Evolutionary conservation across 257 asterid species (phyloP), one percentile per base, ranked within the genome.

Genomic region (Sherardia arvensis): DNA sequence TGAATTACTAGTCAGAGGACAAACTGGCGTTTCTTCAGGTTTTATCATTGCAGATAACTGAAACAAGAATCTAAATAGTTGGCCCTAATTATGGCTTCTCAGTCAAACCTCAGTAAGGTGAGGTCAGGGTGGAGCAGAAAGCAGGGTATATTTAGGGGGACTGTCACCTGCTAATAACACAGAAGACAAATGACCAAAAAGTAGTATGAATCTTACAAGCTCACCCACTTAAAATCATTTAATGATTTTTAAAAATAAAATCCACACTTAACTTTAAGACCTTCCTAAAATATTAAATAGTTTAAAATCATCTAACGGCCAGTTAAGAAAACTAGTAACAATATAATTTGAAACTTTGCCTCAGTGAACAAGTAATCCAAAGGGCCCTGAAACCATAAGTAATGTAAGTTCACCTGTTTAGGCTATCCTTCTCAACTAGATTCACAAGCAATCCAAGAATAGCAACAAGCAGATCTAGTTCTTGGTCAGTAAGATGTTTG

Each of bases 381-480:
- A 36, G 20, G 9, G 4, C 1, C 27, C 51, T 11, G 5, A 21
- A 36, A 17, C 18, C 49, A 28, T 11, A 33, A 5, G 11, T 30
- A 57, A 7, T 17, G n/a, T 61, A 63, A 9, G 60, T 55, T 57
- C 65, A 87, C 95, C 95, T 83, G 71, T 83, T 87, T 62, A 66
- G 54, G 32, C 81, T 78, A 64, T 85, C 93, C 77, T 87, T 87
- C 80, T 87, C 95, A 25, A 87, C 93, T 79, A 87, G 77, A 79
- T 87, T 87, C 75, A 87, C 95, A 66, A 87, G 93, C 76, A 87
- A 78, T n/a, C 95, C 95, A 75, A 87, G 64, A 71, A 87, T 82
- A 69, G 93, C 90, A 67, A 87, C 93, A 66, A 87, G 95, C 76
- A 85, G 79, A 73, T 87, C 90, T 58, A 87, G 81, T 72, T 87